Base-by-base conservation (phyloP, 164 flowering plant species). In the Paratinospora sagittata region DNA sequence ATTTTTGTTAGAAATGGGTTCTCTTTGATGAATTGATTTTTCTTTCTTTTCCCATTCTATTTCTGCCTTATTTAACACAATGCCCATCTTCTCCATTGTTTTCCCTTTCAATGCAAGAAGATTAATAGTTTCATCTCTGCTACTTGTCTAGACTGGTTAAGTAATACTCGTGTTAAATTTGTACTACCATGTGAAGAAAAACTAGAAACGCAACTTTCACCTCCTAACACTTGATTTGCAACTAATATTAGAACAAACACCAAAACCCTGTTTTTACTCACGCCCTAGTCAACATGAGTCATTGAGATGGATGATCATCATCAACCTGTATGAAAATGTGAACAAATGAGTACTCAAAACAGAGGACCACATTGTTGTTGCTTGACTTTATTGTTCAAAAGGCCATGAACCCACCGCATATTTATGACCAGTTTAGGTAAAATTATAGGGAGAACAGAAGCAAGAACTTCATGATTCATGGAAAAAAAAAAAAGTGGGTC, bases 321-420 rank as follows among this genome's bases (percentile, higher is more conserved):
- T 21, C 61, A 16, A 47, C 23, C 10, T 55, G 24, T 55, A 30
- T 30, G 34, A 55, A 55, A 55, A 55, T 55, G 61, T 55, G 61
- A 55, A 55, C 24, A 55, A 8, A 8, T 19, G 61, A 7, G 24
- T 55, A 55, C 23, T 19, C 61, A 55, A 55, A n/a, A 6, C 21
- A 55, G 24, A 55, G 61, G 61, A n/a, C 61, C 24, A n/a, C 61
- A n/a, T 21, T 55, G 61, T 17, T 55, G 26, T 14, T 55, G 2
- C 61, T 55, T 55, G 61, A 55, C 61, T 55, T 55, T 55, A 55
- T 55, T 55, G 61, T 55, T 55, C 61, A 55, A 17, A 55, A 17
- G 8, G 61, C 10, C 24, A 55, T 55, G 61, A 23, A 9, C 10
- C 7, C 61, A 55, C 21, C 10, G n/a, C 61, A 55, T 55, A 16